These are phyloP conservation scores for Paecilomyces sp. DNA, from an alignment of 2,329 filamentous ascomycete species.

Conservation along the genomic window DNA sequence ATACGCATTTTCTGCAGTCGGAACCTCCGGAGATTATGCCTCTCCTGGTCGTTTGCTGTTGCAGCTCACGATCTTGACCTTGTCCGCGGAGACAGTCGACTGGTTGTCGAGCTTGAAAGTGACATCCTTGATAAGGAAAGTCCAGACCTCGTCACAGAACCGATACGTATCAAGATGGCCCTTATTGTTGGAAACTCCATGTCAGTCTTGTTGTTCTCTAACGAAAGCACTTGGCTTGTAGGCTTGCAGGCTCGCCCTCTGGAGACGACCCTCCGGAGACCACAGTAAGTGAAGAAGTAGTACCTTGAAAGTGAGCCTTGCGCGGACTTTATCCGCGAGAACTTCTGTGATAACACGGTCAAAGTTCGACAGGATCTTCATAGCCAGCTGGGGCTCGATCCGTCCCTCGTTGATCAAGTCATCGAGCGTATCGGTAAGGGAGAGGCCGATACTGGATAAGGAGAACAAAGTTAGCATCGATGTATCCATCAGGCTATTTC, in stretches of 20 bases:
- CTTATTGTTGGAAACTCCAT: constrained; percentile 39
- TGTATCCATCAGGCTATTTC: constrained; percentile 5
- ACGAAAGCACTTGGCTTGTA: constrained; percentile 1
- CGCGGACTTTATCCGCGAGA: constrained; percentile 85
- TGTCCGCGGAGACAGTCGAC: constrained; percentile 70
- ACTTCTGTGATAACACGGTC: constrained; percentile 89
- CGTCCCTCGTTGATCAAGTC: constrained; percentile 89
- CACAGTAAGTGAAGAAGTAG: constrained; percentile 4
- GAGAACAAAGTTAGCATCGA: constrained; percentile 10
- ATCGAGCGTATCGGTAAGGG: constrained; percentile 93
- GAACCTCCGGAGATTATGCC: constrained; percentile 14
- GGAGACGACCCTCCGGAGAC: not conserved
- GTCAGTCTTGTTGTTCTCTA: constrained; percentile 8
- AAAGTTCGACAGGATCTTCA: constrained; percentile 96
- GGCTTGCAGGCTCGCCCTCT: not conserved
- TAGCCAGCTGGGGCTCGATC: constrained; percentile 95
- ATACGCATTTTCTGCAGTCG: not conserved
- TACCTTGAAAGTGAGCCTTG: constrained; percentile 91
- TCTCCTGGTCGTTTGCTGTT: constrained; percentile 77
- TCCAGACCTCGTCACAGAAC: constrained; percentile 99
- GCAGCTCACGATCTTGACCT: constrained; percentile 97
- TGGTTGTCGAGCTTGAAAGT: constrained; percentile 95
- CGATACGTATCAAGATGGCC: constrained; percentile 96
- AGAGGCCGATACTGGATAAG: constrained; percentile 70
- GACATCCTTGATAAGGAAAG: constrained; percentile 96